phyloP scores from a whole-genome alignment of 1,284 basidiomycete genomes.

The Leccinum brunneo-olivaceum region DNA sequence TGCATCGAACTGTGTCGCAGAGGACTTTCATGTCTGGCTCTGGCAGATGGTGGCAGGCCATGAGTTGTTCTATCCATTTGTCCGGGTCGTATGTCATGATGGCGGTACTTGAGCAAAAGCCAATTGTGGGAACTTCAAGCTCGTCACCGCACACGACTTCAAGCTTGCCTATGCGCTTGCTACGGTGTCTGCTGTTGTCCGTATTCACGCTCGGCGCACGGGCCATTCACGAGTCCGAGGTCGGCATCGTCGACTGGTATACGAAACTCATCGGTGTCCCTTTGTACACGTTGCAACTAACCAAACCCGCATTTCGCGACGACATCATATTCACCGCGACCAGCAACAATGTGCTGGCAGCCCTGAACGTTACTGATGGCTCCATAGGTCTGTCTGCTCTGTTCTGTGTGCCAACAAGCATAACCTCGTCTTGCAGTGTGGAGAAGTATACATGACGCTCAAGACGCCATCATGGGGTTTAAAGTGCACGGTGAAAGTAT shows the following conservation, averaged over 20 bases:
- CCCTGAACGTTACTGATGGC: constrained; percentile 66
- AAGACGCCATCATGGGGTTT: constrained; percentile 69
- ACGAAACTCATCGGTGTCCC: constrained; percentile 70
- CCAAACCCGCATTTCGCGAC: constrained; percentile 53
- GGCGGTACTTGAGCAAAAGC: constrained; percentile 1
- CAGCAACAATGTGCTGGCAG: constrained; percentile 73
- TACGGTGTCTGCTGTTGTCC: constrained; percentile 14
- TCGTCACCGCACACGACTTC: constrained; percentile 1
- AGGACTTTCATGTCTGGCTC: constrained; percentile 89
- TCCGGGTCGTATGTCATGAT: constrained; percentile 48
- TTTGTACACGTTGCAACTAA: constrained; percentile 37
- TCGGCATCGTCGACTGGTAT: constrained; percentile 85
- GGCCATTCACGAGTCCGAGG: constrained; percentile 66
- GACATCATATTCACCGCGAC: constrained; percentile 66
- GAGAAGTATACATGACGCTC: constrained; percentile 67
- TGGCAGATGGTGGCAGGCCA: constrained; percentile 80
- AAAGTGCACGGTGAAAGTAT: constrained; percentile 56
- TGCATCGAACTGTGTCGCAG: constrained; percentile 78
- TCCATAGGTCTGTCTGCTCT: constrained; percentile 47
- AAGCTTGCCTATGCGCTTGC: constrained; percentile 19
- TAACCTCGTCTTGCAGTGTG: constrained; percentile 49
- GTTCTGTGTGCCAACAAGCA: background rate
- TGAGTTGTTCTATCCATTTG: constrained; percentile 74
- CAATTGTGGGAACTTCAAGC: constrained; percentile 19
- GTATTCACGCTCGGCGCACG: constrained; percentile 11